Percentiles rank a stretch among this genome's conserved stretches.
Evolutionary conservation across 306 rosid species (phyloP).

Genomic region (Trichosanthes truncata): DNA sequence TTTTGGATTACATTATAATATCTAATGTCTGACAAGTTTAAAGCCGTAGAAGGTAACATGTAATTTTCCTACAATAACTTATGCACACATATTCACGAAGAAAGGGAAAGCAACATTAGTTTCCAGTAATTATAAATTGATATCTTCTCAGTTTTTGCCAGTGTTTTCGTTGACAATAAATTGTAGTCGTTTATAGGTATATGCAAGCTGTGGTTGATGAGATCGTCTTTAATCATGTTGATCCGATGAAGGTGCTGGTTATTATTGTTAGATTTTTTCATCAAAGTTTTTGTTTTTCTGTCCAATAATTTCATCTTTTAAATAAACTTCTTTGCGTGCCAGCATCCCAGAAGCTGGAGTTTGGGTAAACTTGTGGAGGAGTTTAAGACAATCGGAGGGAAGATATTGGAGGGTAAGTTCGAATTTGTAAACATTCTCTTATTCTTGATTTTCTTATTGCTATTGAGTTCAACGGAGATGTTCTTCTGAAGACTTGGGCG

Average conservation of each 20-base stretch:
- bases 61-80: neutral
- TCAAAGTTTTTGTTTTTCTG: slow-evolving; percentile 8
- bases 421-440: neutral
- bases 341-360: slow-evolving; percentile 84
- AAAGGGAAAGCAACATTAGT: neutral
- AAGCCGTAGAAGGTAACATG: neutral
- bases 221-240: slow-evolving; percentile 55
- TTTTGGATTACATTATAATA: neutral
- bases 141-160: neutral
- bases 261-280: slow-evolving; percentile 1
- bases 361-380: slow-evolving; percentile 74
- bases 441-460: slow-evolving; percentile 18
- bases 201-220: slow-evolving; percentile 99
- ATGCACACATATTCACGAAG: neutral
- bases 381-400: slow-evolving; percentile 53
- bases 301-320: slow-evolving; percentile 13
- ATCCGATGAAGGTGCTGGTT: slow-evolving; percentile 54
- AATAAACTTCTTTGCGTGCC: slow-evolving; percentile 22
- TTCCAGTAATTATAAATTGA: neutral
- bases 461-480: slow-evolving; percentile 17
- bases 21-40: neutral
- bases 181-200: slow-evolving; percentile 42
- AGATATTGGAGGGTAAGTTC: slow-evolving; percentile 65
- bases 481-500: slow-evolving; percentile 49
- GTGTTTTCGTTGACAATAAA: slow-evolving; percentile 1